These are phyloP conservation scores for Musa itinerans DNA, from an alignment of 176 grass and related monocot genomes.

Conservation along the genomic window DNA sequence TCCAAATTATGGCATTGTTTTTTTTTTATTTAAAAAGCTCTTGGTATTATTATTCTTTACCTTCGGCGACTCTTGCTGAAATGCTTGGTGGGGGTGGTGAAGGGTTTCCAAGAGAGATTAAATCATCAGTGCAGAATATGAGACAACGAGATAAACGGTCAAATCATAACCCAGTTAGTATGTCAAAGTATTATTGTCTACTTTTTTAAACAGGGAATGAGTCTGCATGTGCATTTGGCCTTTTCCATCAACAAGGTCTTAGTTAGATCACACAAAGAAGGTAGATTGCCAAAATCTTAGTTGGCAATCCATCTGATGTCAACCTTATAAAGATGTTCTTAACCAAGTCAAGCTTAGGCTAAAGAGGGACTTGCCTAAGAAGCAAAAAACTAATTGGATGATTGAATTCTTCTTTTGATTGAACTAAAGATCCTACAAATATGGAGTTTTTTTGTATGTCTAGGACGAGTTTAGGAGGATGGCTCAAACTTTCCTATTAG, in stretches of 20 bases:
- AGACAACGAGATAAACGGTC: neutral
- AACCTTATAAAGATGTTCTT: neutral
- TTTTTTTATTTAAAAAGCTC: neutral
- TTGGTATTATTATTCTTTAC: too few relatives aligned
- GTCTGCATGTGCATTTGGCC: neutral
- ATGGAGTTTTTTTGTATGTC: too few relatives aligned
- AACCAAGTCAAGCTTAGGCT: neutral
- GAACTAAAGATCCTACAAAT: too few relatives aligned
- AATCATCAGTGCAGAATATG: neutral
- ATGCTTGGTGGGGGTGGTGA: neutral
- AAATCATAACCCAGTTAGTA: too few relatives aligned
- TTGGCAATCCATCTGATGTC: neutral
- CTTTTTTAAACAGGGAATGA: too few relatives aligned
- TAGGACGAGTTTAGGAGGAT: too few relatives aligned
- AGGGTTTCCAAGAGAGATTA: neutral
- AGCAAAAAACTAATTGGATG: too few relatives aligned
- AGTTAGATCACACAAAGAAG: neutral
- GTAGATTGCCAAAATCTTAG: too few relatives aligned
- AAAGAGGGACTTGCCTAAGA: too few relatives aligned
- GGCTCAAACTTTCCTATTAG: too few relatives aligned
- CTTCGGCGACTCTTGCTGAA: neutral
- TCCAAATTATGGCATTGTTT: neutral
- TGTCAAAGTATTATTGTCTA: too few relatives aligned
- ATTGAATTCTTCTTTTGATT: too few relatives aligned
- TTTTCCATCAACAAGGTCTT: neutral